Conservation (phyloP, 2,329 filamentous ascomycete genomes). For the Monosporascus sp. region DNA sequence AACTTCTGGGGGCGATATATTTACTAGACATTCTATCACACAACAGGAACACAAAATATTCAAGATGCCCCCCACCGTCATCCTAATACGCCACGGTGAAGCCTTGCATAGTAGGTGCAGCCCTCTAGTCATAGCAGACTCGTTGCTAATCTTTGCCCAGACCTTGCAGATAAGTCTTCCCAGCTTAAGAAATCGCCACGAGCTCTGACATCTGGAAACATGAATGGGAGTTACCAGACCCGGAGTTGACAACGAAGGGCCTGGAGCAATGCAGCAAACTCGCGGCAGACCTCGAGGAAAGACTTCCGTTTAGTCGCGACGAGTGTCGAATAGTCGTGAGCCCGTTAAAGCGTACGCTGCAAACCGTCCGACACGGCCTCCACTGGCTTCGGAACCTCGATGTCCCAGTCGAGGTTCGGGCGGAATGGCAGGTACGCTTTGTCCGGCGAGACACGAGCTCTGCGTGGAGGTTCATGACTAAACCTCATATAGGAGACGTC, state of each 20-base stretch:
- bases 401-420: constrained; percentile 23
- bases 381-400: constrained; percentile 22
- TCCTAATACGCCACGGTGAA: constrained; percentile 37
- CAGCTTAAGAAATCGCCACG: background rate
- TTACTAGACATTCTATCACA: constrained; percentile 1
- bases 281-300: constrained; percentile 15
- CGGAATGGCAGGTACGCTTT: constrained; percentile 27
- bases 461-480: constrained; percentile 2
- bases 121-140: background rate
- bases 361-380: constrained; percentile 24
- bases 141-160: constrained; percentile 12
- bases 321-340: constrained; percentile 27
- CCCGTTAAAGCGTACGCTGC: constrained; percentile 23
- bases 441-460: background rate
- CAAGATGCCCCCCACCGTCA: constrained; percentile 33
- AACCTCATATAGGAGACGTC: constrained; percentile 21
- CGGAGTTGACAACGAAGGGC: constrained; percentile 23
- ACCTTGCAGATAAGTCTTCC: constrained; percentile 24
- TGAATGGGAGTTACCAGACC: constrained; percentile 25
- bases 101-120: constrained; percentile 33
- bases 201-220: constrained; percentile 21
- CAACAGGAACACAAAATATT: constrained; percentile 1
- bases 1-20: background rate
- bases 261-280: constrained; percentile 23
- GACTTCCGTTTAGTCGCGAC: constrained; percentile 14